Conservation (phyloP, 1,284 basidiomycete species). For the Trichosporon coremiiforme region DNA sequence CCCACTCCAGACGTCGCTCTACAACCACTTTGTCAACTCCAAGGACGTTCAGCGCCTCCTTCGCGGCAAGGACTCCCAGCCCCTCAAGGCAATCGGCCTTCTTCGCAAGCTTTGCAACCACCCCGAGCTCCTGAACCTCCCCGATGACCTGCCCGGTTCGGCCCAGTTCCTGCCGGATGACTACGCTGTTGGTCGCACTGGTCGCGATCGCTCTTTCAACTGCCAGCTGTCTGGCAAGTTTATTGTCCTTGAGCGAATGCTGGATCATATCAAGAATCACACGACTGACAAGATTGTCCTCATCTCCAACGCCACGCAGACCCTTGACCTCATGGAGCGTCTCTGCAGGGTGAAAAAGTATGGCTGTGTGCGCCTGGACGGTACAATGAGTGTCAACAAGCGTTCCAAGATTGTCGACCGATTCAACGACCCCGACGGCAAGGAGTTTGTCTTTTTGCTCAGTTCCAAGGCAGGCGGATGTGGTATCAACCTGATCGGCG, state of each 20-base stretch:
- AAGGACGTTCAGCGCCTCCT: conserved; percentile 91
- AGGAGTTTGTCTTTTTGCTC: conserved; percentile 93
- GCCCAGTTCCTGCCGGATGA: conserved; percentile 82
- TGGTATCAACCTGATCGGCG: conserved; percentile 97
- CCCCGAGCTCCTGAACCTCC: conserved; percentile 86
- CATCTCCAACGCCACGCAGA: conserved; percentile 98
- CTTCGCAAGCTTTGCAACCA: conserved; percentile 98
- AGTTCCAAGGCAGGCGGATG: conserved; percentile 97
- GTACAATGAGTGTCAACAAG: conserved; percentile 89
- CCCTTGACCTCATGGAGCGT: conserved; percentile 90
- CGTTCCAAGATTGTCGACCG: conserved; percentile 96
- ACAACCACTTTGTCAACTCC: conserved; percentile 89
- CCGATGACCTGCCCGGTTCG: conserved; percentile 81
- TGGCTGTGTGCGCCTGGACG: conserved; percentile 89
- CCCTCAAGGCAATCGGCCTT: conserved; percentile 94
- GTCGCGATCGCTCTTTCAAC: conserved; percentile 63
- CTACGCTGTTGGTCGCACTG: conserved; percentile 56
- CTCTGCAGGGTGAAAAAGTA: conserved; percentile 86
- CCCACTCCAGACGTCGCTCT: conserved; percentile 83
- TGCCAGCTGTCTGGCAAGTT: conserved; percentile 90
- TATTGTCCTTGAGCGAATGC: conserved; percentile 89
- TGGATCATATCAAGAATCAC: conserved; percentile 74
- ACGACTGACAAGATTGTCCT: conserved; percentile 97
- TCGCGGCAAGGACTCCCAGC: conserved; percentile 88
- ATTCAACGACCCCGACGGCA: conserved; percentile 94